A percentile compares a stretch with the other conserved stretches of the same genome.
Conservation (phyloP, 768 basidiomycete species). For the Pisolithus sp. region DNA sequence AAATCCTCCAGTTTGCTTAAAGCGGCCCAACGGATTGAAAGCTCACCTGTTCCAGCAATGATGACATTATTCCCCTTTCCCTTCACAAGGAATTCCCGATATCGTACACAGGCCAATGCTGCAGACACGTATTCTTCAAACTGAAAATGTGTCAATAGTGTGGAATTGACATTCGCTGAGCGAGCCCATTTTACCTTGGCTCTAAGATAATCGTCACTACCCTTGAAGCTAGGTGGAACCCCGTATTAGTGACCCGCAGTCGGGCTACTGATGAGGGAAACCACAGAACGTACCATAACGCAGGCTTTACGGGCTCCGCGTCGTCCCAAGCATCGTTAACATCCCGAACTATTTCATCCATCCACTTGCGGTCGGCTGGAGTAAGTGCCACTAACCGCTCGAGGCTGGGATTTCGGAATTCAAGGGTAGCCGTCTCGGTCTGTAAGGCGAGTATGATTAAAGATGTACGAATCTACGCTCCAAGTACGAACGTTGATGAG, state of each 20-base stretch:
- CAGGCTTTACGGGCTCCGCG: slow-evolving; percentile 48
- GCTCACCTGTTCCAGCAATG: slow-evolving; percentile 54
- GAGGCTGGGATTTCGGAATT: slow-evolving; percentile 77
- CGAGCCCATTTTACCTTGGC: slow-evolving; percentile 50
- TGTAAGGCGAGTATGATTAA: slow-evolving; percentile 24
- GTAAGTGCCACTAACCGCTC: slow-evolving; percentile 78
- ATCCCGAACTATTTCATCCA: slow-evolving; percentile 87
- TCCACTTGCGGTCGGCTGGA: slow-evolving; percentile 93
- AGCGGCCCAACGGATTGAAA: background rate
- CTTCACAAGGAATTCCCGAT: slow-evolving; percentile 76
- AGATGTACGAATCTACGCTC: background rate
- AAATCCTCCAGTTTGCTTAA: slow-evolving; percentile 7
- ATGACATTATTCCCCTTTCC: slow-evolving; percentile 56
- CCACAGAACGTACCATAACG: slow-evolving; percentile 53
- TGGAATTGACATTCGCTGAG: background rate
- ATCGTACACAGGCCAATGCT: slow-evolving; percentile 83
- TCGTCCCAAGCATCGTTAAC: slow-evolving; percentile 79
- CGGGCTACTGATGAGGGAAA: background rate
- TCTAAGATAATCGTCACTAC: slow-evolving; percentile 92
- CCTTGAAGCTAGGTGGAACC: slow-evolving; percentile 64
- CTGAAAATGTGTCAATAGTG: slow-evolving; percentile 14
- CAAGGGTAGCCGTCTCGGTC: slow-evolving; percentile 83
- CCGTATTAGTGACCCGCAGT: slow-evolving; percentile 1
- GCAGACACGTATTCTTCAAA: slow-evolving; percentile 95
- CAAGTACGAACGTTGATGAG: slow-evolving; percentile 68